These are phyloP conservation scores for Orbilia brochopaga DNA, from an alignment of 2,329 filamentous ascomycete genomes.

Conservation along the genomic window DNA sequence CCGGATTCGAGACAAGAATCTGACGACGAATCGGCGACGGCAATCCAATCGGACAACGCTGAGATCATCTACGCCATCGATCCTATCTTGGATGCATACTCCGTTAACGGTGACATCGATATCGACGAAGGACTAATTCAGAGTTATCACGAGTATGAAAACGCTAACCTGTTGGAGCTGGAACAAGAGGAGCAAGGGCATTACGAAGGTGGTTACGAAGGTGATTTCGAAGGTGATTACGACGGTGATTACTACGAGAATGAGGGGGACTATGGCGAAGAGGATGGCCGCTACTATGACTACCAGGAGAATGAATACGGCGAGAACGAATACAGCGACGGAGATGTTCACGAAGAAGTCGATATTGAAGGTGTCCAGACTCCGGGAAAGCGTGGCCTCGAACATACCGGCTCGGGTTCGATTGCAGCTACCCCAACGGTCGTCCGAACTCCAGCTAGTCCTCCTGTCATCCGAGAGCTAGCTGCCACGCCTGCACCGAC, in stretches of 20 bases:
- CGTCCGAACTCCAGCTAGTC: no score
- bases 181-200: not conserved
- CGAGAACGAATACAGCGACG: not conserved
- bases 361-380: no score
- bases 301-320: no score
- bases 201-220: not conserved
- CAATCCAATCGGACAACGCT: conserved; percentile 7
- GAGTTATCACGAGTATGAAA: not conserved
- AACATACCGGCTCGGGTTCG: no score
- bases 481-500: no score
- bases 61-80: conserved; percentile 13
- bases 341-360: not conserved
- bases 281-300: not conserved
- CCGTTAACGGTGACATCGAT: not conserved
- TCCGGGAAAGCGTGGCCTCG: no score
- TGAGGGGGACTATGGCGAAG: not conserved
- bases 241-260: no score
- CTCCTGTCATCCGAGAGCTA: no score
- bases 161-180: not conserved
- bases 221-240: no score
- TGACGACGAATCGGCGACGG: conserved; percentile 5
- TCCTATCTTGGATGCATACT: conserved; percentile 12
- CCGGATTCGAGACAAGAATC: no score
- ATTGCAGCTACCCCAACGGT: no score
- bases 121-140: not conserved